Evolutionary conservation across 2,329 filamentous ascomycete species (phyloP).

Genomic region (Ceratocystis ficicola): DNA sequence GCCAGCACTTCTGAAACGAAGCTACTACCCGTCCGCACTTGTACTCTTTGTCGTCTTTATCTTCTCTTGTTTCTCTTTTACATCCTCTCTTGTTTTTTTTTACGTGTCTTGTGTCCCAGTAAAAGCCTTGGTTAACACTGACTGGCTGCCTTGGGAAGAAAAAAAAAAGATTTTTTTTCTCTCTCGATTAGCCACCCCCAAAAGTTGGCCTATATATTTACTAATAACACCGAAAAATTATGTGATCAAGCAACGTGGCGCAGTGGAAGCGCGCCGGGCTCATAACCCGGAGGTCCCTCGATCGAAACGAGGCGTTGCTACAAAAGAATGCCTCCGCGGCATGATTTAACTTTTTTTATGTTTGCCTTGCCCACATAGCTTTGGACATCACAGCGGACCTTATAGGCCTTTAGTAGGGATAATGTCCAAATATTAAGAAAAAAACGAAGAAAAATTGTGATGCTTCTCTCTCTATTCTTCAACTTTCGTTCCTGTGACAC

Average conservation of each 20-base stretch:
- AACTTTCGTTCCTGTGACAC: neutral
- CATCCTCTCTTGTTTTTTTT: neutral
- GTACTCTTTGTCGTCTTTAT: too few relatives aligned
- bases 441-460: too few relatives aligned
- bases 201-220: neutral
- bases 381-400: neutral
- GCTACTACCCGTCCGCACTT: neutral
- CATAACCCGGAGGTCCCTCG: constrained; percentile 23
- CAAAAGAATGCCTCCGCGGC: neutral
- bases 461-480: neutral
- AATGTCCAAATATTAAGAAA: too few relatives aligned
- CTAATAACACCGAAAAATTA: neutral
- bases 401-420: too few relatives aligned
- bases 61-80: neutral
- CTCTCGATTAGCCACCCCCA: neutral
- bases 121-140: too few relatives aligned
- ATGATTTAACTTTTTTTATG: neutral
- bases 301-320: constrained; percentile 23
- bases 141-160: neutral
- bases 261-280: constrained; percentile 23
- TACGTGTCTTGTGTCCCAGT: neutral
- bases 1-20: constrained; percentile 7
- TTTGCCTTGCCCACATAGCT: too few relatives aligned
- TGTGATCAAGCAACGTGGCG: constrained; percentile 20
- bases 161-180: neutral